These are phyloP conservation scores for Aspergillus bridgeri DNA, from an alignment of 495 filamentous ascomycete species.

Conservation along the genomic window DNA sequence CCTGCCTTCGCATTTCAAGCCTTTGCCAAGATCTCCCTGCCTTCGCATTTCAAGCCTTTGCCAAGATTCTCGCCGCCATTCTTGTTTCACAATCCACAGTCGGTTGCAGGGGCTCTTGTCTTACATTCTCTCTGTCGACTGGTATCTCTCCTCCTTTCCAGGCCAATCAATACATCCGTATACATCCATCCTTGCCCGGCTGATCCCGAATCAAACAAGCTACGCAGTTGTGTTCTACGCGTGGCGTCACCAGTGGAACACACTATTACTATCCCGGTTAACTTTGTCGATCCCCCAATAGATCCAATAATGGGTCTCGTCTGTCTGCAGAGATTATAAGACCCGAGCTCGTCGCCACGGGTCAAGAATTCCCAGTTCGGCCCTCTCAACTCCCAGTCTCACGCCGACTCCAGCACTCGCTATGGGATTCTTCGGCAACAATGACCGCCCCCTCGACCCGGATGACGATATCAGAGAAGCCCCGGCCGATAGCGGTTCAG, in stretches of 20 bases:
- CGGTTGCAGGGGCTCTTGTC: background rate
- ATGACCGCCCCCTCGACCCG: conserved; percentile 2
- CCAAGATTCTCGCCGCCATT: background rate
- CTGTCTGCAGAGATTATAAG: conserved; percentile 18
- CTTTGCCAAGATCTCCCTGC: background rate
- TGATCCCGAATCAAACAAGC: background rate
- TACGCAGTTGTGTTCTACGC: conserved; percentile 1
- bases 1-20: too few species aligned
- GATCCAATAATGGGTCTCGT: conserved; percentile 9
- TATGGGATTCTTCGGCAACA: conserved; percentile 34
- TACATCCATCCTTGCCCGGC: background rate
- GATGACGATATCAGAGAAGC: conserved; percentile 26
- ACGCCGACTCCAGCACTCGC: background rate
- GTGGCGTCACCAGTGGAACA: conserved; percentile 6
- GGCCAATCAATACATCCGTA: too few species aligned
- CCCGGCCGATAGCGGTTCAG: conserved; percentile 24
- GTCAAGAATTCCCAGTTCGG: background rate
- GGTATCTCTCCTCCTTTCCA: too few species aligned
- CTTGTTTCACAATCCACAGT: background rate
- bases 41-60: background rate
- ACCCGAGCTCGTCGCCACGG: background rate
- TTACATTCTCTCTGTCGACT: too few species aligned
- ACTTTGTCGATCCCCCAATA: conserved; percentile 18
- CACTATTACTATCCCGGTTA: conserved; percentile 8
- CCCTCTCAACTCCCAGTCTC: conserved; percentile 2